Percentiles rank a stretch among this genome's conserved stretches.
Evolutionary conservation across 768 basidiomycete species (phyloP).

Genomic region (Scleroderma citrinum): DNA sequence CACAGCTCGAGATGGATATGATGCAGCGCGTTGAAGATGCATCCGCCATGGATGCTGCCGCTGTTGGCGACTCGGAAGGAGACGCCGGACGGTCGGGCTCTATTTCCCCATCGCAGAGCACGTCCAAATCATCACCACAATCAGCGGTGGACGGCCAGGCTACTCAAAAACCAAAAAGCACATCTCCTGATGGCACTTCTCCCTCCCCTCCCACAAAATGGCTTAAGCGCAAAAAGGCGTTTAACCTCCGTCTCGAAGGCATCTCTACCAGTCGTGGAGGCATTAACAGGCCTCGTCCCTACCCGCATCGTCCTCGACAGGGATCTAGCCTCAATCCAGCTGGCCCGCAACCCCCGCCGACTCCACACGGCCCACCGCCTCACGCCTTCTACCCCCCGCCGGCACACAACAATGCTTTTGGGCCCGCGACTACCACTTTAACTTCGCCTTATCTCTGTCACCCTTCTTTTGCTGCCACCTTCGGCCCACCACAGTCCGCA

Average conservation of each 20-base stretch:
- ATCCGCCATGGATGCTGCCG: constrained; percentile 1
- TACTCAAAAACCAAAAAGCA: constrained; percentile 10
- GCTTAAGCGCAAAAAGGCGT: constrained; percentile 54
- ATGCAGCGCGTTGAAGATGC: constrained; percentile 12
- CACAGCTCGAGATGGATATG: constrained; percentile 48
- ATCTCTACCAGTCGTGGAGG: constrained; percentile 27
- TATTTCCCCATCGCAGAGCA: neutral
- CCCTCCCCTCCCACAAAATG: constrained; percentile 33
- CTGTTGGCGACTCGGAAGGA: constrained; percentile 7
- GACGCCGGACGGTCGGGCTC: constrained; percentile 15
- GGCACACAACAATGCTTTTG: constrained; percentile 13
- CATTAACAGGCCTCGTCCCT: constrained; percentile 20
- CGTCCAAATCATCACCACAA: constrained; percentile 6
- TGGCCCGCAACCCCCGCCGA: constrained; percentile 17
- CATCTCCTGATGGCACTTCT: constrained; percentile 28
- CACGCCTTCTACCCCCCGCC: constrained; percentile 26
- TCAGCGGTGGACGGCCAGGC: constrained; percentile 12
- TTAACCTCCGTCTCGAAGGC: constrained; percentile 47
- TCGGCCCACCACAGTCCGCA: constrained; percentile 9
- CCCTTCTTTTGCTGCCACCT: constrained; percentile 21
- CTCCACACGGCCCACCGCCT: constrained; percentile 13
- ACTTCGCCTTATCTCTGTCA: constrained; percentile 28
- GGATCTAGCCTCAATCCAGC: constrained; percentile 27
- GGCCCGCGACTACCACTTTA: constrained; percentile 21
- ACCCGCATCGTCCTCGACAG: constrained; percentile 25